phyloP scores from a whole-genome alignment of 2,329 filamentous ascomycete genomes.

The Ophiostoma novo-ulmi region DNA sequence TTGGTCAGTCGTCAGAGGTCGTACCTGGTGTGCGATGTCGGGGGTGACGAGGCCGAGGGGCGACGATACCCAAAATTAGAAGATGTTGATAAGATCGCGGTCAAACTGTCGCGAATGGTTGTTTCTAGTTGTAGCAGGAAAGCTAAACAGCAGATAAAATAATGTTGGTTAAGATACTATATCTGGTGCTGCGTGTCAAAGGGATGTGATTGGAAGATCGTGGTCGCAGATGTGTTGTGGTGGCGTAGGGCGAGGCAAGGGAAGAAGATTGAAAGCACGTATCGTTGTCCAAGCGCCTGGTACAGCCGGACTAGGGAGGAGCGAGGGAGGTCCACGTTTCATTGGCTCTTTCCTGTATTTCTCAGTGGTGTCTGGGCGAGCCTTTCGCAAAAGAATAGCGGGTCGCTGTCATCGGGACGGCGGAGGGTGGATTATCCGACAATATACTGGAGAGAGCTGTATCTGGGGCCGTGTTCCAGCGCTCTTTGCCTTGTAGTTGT shows the following conservation, averaged over 20 bases:
- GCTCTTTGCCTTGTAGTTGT: not conserved
- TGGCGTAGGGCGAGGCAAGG: constrained; percentile 1
- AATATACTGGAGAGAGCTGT: not conserved
- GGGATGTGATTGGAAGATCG: not conserved
- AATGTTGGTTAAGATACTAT: constrained; percentile 11
- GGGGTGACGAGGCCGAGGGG: constrained; percentile 4
- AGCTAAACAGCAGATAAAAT: not conserved
- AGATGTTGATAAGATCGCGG: not conserved
- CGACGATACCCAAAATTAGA: not conserved
- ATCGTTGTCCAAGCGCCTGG: constrained; percentile 3
- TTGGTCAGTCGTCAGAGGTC: not conserved
- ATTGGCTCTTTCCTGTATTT: constrained; percentile 18
- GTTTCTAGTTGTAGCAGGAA: not conserved
- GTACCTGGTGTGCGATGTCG: constrained; percentile 11
- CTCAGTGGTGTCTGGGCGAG: not conserved
- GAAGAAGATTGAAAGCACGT: constrained; percentile 7
- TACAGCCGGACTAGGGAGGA: not conserved
- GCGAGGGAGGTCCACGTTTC: constrained; percentile 4
- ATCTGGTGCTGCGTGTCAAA: not conserved
- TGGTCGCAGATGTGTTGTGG: constrained; percentile 5
- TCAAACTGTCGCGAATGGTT: not conserved
- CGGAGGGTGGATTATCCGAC: not conserved
- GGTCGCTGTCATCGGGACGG: not conserved
- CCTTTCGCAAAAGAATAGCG: constrained; percentile 14
- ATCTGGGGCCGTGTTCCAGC: not conserved